Conservation (phyloP, 1,284 basidiomycete species). For the Ustilago loliicola region DNA sequence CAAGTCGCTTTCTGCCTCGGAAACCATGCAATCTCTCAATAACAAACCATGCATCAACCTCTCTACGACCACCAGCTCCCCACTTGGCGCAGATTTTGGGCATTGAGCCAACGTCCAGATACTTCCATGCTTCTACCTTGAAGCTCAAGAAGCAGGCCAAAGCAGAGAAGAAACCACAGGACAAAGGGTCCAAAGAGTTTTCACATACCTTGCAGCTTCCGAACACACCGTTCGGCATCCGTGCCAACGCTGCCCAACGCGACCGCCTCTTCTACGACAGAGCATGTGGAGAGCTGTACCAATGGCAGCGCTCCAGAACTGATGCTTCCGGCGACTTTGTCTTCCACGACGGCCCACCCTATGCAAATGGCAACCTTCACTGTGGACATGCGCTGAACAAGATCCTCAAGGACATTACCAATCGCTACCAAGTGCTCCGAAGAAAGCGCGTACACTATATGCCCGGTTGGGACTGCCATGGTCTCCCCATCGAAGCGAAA, state of each 20-base stretch:
- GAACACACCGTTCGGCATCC: constrained; percentile 83
- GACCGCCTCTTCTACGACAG: constrained; percentile 77
- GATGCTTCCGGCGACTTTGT: constrained; percentile 75
- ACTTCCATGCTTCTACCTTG: constrained; percentile 13
- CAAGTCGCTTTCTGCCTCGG: not conserved
- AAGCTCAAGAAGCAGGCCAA: constrained; percentile 17
- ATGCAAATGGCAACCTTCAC: constrained; percentile 95
- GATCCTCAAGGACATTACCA: constrained; percentile 95
- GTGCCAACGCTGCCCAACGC: constrained; percentile 78
- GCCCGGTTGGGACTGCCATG: constrained; percentile 99
- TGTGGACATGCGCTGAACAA: constrained; percentile 98
- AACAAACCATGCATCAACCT: not conserved
- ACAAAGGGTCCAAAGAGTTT: constrained; percentile 45
- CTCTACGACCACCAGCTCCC: not conserved
- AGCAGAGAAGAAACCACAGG: not conserved
- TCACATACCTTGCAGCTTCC: constrained; percentile 85
- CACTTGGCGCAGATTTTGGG: not conserved
- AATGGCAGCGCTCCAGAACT: constrained; percentile 77
- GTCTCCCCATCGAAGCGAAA: constrained; percentile 81
- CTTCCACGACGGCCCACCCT: constrained; percentile 95
- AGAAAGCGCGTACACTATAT: constrained; percentile 89
- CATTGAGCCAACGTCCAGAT: not conserved
- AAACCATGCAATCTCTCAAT: not conserved
- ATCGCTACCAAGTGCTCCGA: constrained; percentile 84
- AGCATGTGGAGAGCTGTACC: constrained; percentile 84